A percentile compares a stretch with the other conserved stretches of the same genome.
Evolutionary conservation across 192 early-diverging fungal genomes (phyloP).

Genomic region (Paraglomus occultum): DNA sequence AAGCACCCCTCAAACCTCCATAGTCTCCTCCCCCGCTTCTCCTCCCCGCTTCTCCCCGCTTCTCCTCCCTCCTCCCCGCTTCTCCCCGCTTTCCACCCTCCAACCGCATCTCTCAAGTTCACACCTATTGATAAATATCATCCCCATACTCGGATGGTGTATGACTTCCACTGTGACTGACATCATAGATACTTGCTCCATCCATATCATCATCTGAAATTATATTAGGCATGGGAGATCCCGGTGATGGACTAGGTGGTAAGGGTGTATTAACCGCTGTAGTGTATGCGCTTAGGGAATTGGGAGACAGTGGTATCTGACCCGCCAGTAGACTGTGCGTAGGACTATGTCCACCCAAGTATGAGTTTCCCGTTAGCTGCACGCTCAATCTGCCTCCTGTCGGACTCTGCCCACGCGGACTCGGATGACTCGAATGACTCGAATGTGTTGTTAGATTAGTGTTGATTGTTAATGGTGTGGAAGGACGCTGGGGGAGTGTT

Average conservation of each 20-base stretch:
- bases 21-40: too few species aligned
- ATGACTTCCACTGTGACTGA: slow-evolving; percentile 35
- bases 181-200: slow-evolving; percentile 37
- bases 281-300: slow-evolving; percentile 45
- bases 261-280: slow-evolving; percentile 53
- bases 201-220: slow-evolving; percentile 49
- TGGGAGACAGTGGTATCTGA: slow-evolving; percentile 38
- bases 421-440: slow-evolving; percentile 34
- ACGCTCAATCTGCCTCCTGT: slow-evolving; percentile 35
- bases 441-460: slow-evolving; percentile 35
- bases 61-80: too few species aligned
- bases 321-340: slow-evolving; percentile 29
- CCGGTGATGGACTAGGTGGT: slow-evolving; percentile 50
- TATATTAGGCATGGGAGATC: slow-evolving; percentile 42
- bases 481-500: slow-evolving; percentile 34
- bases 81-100: too few species aligned
- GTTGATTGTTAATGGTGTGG: slow-evolving; percentile 42
- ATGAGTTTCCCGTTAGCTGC: slow-evolving; percentile 36
- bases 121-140: not conserved
- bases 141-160: slow-evolving; percentile 21
- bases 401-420: slow-evolving; percentile 39
- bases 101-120: too few species aligned
- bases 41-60: too few species aligned
- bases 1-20: too few species aligned
- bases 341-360: not conserved